Evolutionary conservation across 2,329 filamentous ascomycete genomes (phyloP).

Genomic region (Colletotrichum cuscutae): DNA sequence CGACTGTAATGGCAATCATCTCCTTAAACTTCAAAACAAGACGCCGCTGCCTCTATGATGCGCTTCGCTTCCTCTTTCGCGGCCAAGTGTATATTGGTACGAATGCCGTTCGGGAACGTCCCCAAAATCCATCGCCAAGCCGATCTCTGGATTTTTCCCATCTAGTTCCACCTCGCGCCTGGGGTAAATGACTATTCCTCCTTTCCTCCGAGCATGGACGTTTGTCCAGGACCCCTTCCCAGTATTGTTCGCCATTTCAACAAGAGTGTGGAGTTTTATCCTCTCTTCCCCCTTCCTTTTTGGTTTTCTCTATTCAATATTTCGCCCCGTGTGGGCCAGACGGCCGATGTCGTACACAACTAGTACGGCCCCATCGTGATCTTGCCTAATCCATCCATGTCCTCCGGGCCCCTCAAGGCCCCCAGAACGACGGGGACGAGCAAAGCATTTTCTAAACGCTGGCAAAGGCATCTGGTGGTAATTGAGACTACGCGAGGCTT

Average conservation of each 20-base stretch:
- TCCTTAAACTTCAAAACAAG: neutral
- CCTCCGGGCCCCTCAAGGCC: constrained; percentile 11
- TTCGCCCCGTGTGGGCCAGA: constrained; percentile 20
- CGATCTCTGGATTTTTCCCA: constrained; percentile 10
- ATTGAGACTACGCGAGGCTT: constrained; percentile 47
- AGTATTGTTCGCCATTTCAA: neutral
- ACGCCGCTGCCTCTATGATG: constrained; percentile 16
- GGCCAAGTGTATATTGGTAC: constrained; percentile 10
- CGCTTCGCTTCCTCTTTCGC: neutral
- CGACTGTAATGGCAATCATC: constrained; percentile 1
- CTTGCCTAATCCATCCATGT: constrained; percentile 20
- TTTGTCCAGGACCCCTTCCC: constrained; percentile 11
- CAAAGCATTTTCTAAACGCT: constrained; percentile 35
- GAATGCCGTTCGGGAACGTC: neutral
- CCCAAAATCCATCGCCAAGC: constrained; percentile 2
- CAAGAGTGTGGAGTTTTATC: constrained; percentile 8
- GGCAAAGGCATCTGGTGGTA: constrained; percentile 61
- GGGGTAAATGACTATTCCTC: constrained; percentile 5
- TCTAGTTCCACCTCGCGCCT: constrained; percentile 7
- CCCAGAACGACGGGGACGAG: constrained; percentile 16
- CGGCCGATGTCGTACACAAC: constrained; percentile 9
- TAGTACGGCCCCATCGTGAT: constrained; percentile 16
- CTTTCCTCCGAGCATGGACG: constrained; percentile 4
- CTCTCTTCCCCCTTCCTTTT: neutral
- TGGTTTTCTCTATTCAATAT: constrained; percentile 5